Percentiles rank a stretch among this genome's conserved stretches.
phyloP scores from a whole-genome alignment of 108 stramenopile genomes.

The Fistulifera solaris region DNA sequence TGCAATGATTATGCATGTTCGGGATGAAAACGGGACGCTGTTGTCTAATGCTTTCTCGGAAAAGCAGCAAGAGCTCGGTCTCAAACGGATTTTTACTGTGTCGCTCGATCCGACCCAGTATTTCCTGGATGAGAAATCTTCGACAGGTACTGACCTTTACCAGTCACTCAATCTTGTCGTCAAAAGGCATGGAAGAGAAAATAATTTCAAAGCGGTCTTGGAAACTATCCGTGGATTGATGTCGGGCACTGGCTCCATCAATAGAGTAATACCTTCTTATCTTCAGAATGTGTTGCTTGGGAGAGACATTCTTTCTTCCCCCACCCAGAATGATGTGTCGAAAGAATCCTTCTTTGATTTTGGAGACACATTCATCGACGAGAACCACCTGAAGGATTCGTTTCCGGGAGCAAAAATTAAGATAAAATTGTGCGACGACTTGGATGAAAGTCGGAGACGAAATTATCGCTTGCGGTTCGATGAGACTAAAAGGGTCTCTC shows the following conservation, averaged over 20 bases:
- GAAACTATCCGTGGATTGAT: constrained; percentile 85
- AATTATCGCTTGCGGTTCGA: constrained; percentile 56
- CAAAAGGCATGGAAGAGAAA: constrained; percentile 80
- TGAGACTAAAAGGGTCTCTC: constrained; percentile 11
- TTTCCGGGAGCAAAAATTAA: constrained; percentile 40
- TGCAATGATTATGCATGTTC: constrained; percentile 71
- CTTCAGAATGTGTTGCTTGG: constrained; percentile 87
- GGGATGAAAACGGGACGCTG: constrained; percentile 77
- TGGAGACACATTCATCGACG: constrained; percentile 83
- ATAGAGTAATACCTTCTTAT: constrained; percentile 83
- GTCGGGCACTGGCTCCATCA: constrained; percentile 65
- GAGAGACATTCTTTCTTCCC: no score
- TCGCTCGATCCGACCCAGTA: constrained; percentile 87
- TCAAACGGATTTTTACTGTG: constrained; percentile 67
- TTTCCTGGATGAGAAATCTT: constrained; percentile 44
- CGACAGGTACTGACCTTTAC: constrained; percentile 50
- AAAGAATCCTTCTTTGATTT: constrained; percentile 84
- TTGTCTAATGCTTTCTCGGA: constrained; percentile 48
- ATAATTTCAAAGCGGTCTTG: constrained; percentile 92
- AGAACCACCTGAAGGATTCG: constrained; percentile 56
- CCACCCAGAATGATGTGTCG: constrained; percentile 46
- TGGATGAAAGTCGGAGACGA: constrained; percentile 10
- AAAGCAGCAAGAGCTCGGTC: constrained; percentile 20
- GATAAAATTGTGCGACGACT: constrained; percentile 8
- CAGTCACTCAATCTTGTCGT: constrained; percentile 80